Evolutionary conservation across 768 basidiomycete genomes (phyloP), one percentile per base, ranked within the genome.

Genomic region (Gymnopilus dilepis): DNA sequence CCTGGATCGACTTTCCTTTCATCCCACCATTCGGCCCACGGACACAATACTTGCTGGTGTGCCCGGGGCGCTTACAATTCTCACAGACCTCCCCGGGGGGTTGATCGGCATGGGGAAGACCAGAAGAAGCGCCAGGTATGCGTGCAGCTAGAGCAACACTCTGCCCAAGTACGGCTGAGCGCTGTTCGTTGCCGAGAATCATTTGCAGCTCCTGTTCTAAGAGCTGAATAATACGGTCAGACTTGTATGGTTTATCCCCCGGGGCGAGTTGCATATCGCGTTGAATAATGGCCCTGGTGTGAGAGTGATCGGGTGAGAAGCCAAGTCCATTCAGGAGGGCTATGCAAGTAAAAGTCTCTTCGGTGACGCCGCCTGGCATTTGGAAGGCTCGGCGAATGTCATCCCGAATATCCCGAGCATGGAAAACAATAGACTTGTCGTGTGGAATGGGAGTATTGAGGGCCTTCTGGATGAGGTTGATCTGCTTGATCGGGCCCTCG

Each of bases 1-100:
- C 68, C 1, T 56, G 63, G 3, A 72, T 48, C 1, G 70, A 61
- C 33, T 74, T 73, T 0, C 74, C 69, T 2, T 57, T 69, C 72
- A 74, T 72, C 0, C 73, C 72, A 5, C 74, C 71, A 12, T 69
- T 67, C 7, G 45, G 17, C 12, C 45, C 43, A 0, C 37, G 12
- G 13, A 72, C 56, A 38, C 72, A 73, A 47, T 64, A 75, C 1
- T 65, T n/a, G 1, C 15, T 21, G 11, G 41, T 56, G 42, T 72
- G 71, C 0, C 61, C 54, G 0, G 56, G 2, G 9, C 31, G 28
- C 5, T 58, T 51, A 52, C 67, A 70, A 40, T 64, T 68, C 0
- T 43, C 48, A 45, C 72, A 73, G 19, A 28, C 21, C 2, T 13
- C 26, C 22, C 7, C n/a, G 24, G 17, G 6, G 53, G 47, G 0